Conservation (phyloP, 2,329 filamentous ascomycete species). For the Simplicillium sp. region DNA sequence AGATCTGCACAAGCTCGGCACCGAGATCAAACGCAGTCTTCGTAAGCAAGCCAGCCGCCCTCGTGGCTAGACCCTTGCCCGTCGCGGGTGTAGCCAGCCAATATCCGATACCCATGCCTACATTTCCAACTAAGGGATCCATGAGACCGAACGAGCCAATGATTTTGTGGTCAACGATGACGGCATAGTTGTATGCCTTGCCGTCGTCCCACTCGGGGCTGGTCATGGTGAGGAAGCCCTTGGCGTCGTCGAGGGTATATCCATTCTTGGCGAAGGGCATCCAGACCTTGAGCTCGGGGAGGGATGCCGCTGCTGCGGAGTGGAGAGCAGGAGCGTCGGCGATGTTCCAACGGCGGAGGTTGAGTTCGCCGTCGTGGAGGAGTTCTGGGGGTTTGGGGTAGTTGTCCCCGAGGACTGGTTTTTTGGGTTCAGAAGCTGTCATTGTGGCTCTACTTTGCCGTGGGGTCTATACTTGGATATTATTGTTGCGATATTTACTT, state of each 20-base stretch:
- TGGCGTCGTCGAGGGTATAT: slow-evolving; percentile 7
- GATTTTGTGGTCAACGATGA: slow-evolving; percentile 4
- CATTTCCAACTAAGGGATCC: not conserved
- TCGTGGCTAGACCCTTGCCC: slow-evolving; percentile 9
- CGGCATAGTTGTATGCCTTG: slow-evolving; percentile 8
- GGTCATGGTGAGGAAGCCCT: slow-evolving; percentile 4
- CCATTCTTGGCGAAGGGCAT: slow-evolving; percentile 11
- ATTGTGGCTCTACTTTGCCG: too few relatives aligned
- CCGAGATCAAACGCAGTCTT: slow-evolving; percentile 8
- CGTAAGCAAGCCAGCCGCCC: slow-evolving; percentile 8
- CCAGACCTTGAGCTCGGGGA: slow-evolving; percentile 9
- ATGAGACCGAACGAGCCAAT: slow-evolving; percentile 10
- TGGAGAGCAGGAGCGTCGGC: slow-evolving; percentile 5
- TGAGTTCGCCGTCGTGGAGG: slow-evolving; percentile 5
- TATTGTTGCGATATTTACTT: too few relatives aligned
- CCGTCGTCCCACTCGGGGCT: slow-evolving; percentile 6
- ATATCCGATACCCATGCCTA: slow-evolving; percentile 10
- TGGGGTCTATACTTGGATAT: too few relatives aligned
- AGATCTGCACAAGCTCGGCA: slow-evolving; percentile 8
- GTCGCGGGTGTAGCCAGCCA: slow-evolving; percentile 10
- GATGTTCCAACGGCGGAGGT: slow-evolving; percentile 9
- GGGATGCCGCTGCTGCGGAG: slow-evolving; percentile 6
- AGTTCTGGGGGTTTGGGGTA: slow-evolving; percentile 5
- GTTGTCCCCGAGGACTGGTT: not conserved
- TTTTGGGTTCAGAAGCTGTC: not conserved